Conservation (phyloP, 345 rosid species). For the Gossypium rotundifolium region DNA sequence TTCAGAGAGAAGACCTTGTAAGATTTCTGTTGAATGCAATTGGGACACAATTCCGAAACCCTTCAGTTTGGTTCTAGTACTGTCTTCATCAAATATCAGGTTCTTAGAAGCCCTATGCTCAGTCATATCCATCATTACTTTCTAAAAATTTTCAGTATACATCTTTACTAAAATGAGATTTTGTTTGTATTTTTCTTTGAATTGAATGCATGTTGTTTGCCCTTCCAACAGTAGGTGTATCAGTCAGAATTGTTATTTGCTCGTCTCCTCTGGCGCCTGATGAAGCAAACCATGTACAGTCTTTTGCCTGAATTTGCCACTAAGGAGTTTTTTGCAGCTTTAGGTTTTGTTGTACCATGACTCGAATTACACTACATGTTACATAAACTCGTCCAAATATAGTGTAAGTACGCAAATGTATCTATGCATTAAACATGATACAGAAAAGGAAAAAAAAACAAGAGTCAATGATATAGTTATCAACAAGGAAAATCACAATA, state of each 20-base stretch:
- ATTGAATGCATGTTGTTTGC: background rate
- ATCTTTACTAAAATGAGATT: background rate
- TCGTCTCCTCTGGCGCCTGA: background rate
- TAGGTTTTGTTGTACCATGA: background rate
- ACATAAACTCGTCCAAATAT: background rate
- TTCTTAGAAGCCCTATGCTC: background rate
- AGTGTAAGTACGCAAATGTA: background rate
- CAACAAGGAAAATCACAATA: background rate
- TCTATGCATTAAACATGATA: background rate
- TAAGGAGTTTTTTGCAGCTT: background rate
- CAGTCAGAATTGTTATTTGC: background rate
- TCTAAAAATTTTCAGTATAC: background rate
- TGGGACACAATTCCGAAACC: conserved; percentile 68
- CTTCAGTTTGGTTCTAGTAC: conserved; percentile 57
- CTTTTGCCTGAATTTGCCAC: background rate
- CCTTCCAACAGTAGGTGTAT: background rate
- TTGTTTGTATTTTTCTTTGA: background rate
- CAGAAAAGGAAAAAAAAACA: background rate
- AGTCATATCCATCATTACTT: background rate
- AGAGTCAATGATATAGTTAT: background rate
- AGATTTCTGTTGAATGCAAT: conserved; percentile 65
- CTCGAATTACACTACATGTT: background rate
- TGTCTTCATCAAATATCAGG: background rate
- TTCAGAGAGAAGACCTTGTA: conserved; percentile 56
- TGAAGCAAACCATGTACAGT: background rate